These are phyloP conservation scores for Murraya koenigii DNA, from an alignment of 345 rosid genomes.

Conservation along the genomic window DNA sequence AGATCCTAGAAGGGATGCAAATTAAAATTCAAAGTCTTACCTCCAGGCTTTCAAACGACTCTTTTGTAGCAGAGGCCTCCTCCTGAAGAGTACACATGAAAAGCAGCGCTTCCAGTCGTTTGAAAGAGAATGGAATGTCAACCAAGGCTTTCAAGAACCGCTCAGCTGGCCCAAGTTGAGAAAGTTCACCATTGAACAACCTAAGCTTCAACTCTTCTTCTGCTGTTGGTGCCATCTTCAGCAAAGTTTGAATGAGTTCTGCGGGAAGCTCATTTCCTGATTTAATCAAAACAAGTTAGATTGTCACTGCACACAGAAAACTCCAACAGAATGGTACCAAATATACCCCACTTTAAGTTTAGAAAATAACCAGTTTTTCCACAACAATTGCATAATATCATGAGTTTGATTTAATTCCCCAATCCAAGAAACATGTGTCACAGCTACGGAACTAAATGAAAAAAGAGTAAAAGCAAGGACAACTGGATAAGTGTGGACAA, in stretches of 20 bases:
- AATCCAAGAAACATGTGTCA: neutral
- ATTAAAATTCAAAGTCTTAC: slow-evolving; percentile 32
- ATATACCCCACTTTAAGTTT: neutral
- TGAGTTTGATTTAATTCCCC: neutral
- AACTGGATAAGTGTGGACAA: neutral
- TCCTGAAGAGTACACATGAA: slow-evolving; percentile 88
- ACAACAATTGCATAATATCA: neutral
- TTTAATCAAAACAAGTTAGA: slow-evolving; percentile 30
- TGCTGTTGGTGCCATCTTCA: slow-evolving; percentile 91
- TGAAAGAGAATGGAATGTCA: slow-evolving; percentile 82
- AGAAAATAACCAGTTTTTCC: neutral
- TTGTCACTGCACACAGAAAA: slow-evolving; percentile 10
- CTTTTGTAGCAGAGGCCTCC: slow-evolving; percentile 62
- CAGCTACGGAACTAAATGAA: neutral
- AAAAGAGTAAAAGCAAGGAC: neutral
- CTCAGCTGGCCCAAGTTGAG: slow-evolving; percentile 92
- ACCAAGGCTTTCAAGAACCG: slow-evolving; percentile 83
- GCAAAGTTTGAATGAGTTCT: slow-evolving; percentile 74
- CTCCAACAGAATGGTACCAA: slow-evolving; percentile 6
- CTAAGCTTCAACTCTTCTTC: slow-evolving; percentile 99
- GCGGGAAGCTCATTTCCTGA: slow-evolving; percentile 92
- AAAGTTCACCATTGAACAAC: slow-evolving; percentile 64
- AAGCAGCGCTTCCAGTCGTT: slow-evolving; percentile 79
- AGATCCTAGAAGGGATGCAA: slow-evolving; percentile 13
- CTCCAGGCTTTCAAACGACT: slow-evolving; percentile 79